Conservation (phyloP, 2,329 filamentous ascomycete genomes). For the Colletotrichum melonis region DNA sequence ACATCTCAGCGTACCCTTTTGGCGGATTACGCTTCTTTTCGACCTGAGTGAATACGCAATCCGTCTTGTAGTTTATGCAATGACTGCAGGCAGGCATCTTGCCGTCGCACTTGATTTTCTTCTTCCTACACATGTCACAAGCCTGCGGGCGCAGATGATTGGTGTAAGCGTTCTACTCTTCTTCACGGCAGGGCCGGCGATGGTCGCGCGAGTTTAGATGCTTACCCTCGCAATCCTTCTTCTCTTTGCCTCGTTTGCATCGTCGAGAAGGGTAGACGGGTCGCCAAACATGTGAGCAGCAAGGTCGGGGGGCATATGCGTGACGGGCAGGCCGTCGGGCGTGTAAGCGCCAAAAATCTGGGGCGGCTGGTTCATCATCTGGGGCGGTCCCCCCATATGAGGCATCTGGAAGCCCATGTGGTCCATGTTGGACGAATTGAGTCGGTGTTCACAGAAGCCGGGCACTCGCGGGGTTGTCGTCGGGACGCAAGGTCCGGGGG, state of each 20-base stretch:
- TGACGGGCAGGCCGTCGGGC: conserved; percentile 69
- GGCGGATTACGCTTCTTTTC: conserved; percentile 98
- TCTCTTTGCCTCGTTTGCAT: conserved; percentile 85
- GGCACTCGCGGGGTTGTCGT: neutral
- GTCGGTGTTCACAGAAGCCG: neutral
- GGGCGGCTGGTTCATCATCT: conserved; percentile 74
- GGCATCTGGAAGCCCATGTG: conserved; percentile 70
- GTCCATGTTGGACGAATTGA: conserved; percentile 53
- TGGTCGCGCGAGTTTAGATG: neutral
- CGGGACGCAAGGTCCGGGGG: neutral
- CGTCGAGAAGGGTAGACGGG: conserved; percentile 67
- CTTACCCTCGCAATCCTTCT: conserved; percentile 86
- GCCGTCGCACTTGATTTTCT: conserved; percentile 98
- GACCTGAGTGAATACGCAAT: conserved; percentile 96
- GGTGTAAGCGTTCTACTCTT: neutral
- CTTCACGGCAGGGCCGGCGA: neutral
- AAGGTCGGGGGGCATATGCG: conserved; percentile 66
- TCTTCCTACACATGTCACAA: conserved; percentile 96
- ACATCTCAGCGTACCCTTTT: conserved; percentile 77
- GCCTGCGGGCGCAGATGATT: conserved; percentile 64
- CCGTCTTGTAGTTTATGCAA: conserved; percentile 97
- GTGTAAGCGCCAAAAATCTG: conserved; percentile 76
- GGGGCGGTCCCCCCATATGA: conserved; percentile 61
- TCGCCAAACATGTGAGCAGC: conserved; percentile 71
- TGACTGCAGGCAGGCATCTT: conserved; percentile 95